A percentile compares a stretch with the other conserved stretches of the same genome.
Evolutionary conservation across 2,329 filamentous ascomycete genomes (phyloP).

Genomic region (Cladosporium sp.): DNA sequence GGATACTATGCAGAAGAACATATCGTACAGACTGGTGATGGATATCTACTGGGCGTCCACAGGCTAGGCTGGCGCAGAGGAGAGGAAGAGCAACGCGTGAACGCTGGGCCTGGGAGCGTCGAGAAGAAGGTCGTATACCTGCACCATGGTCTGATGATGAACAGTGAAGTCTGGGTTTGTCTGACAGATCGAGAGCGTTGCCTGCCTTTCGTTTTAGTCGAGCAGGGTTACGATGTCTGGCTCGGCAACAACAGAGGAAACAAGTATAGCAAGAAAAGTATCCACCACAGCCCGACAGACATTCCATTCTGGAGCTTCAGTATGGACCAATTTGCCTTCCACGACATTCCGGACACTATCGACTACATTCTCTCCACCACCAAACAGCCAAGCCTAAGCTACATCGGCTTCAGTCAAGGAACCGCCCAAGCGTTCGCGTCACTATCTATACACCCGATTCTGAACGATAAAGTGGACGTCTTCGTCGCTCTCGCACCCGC

Average conservation of each 20-base stretch:
- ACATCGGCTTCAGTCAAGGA: constrained; percentile 95
- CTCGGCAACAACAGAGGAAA: constrained; percentile 97
- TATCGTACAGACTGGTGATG: constrained; percentile 89
- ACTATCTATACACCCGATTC: constrained; percentile 81
- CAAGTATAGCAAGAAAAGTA: constrained; percentile 97
- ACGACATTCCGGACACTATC: constrained; percentile 95
- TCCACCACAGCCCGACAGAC: constrained; percentile 68
- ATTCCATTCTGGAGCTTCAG: constrained; percentile 93
- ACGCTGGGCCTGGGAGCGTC: constrained; percentile 62
- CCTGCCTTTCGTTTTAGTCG: constrained; percentile 82
- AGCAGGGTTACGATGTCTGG: constrained; percentile 94
- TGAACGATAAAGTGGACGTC: constrained; percentile 91
- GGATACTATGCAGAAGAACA: constrained; percentile 96
- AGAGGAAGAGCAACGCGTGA: constrained; percentile 75
- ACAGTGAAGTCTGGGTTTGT: constrained; percentile 97
- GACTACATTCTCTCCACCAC: constrained; percentile 85
- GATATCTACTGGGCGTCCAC: constrained; percentile 87
- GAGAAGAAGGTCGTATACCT: constrained; percentile 87
- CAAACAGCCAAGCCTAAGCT: constrained; percentile 76
- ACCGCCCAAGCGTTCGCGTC: constrained; percentile 95
- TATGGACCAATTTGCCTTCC: constrained; percentile 96
- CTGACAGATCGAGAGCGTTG: constrained; percentile 80
- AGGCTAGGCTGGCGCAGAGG: constrained; percentile 77
- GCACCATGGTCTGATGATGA: constrained; percentile 96
- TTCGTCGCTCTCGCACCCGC: constrained; percentile 95